Base-by-base conservation (phyloP, 2,329 filamentous ascomycete species). In the Penicillium sp. region DNA sequence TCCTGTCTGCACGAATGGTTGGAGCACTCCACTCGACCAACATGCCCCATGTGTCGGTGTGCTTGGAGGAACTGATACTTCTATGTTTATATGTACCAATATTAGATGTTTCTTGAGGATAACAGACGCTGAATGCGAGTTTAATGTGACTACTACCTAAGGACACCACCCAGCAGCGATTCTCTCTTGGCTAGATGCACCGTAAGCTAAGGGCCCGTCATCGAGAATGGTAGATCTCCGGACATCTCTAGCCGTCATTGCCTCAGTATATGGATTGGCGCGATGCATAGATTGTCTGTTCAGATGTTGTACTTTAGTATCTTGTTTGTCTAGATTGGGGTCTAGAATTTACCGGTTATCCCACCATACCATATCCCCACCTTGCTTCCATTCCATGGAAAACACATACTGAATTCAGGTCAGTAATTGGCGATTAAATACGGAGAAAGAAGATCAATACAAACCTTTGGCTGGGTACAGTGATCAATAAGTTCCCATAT, bases 331-430 rank as follows among this genome's bases (percentile, higher is more conserved):
- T 16, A 24, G 1, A 13, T 10, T 29, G 6, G 8, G 21, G 21
- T 29, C n/a, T 27, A 21, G 49, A 19, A 49, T 49, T 56, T 45
- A 56, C 59, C 59, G 55, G 56, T 70, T 69, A 58, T 70, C 67
- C 68, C 67, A 70, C 68, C 66, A 69, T 10, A 69, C 64, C 67
- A 70, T 65, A 43, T 67, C 65, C 5, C 68, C 67, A 1, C 57
- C 63, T 7, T 52, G 54, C 8, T 59, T 37, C 67, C 67, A 69
- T 50, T 69, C 63, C 58, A 66, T 62, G 39, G 60, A 63, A 26
- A 68, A 70, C 13, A 66, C 60, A 59, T 69, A 70, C 64, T 70
- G 14, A 4, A 31, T 4, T 43, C 7, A 31, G 13, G 56, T 42
- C 7, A 52, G 37, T 24, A 13, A 37, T 26, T 16, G 5, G 3